Base-by-base conservation (phyloP, 257 asterid species). In the Fraxinus pennsylvanica region DNA sequence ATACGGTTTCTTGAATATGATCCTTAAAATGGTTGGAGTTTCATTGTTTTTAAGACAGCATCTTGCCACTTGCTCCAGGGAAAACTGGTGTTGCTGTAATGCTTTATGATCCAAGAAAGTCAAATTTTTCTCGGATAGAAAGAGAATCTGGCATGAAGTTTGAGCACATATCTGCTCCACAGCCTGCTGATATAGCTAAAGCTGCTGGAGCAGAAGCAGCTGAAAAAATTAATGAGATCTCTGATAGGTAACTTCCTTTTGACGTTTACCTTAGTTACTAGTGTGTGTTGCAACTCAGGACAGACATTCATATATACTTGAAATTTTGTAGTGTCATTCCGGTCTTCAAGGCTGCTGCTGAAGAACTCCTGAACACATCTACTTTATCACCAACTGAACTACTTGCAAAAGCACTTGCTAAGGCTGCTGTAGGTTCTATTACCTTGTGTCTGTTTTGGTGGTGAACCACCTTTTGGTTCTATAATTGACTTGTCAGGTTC, bases 361-460 rank as follows among this genome's bases (percentile, higher is more conserved):
- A 93, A 86, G 97, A 90, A 71, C 88, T 96, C 10, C 76, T 96
- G 43, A 86, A 78, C 69, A 82, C 86, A 1, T 90, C 97, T 74
- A 90, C 83, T 77, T 81, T 93, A 77, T 82, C 97, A 47, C 91
- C 98, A 15, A 73, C 89, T 25, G 98, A 93, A 61, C 84, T 93
- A 68, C 97, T 96, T 50, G 96, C 98, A 5, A 96, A 96, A 85
- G 99, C 99, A 77, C 90, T 96, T 76, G 99, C 99, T 33, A 93
- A 88, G 76, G 94, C 99, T 85, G 92, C 95, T 82, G 99, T 95
- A 87, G 80, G 99, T 83, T 76, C 45, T 79, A 12, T 8, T 66
- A 59, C 30, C 30, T 52, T 13, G 6, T 45, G 0, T 33, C 15
- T 17, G 43, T 68, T 41, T 29, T 45, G 71, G n/a, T 21, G 68